phyloP scores from a whole-genome alignment of 208 protist species.

The Crithidia fasciculata region DNA sequence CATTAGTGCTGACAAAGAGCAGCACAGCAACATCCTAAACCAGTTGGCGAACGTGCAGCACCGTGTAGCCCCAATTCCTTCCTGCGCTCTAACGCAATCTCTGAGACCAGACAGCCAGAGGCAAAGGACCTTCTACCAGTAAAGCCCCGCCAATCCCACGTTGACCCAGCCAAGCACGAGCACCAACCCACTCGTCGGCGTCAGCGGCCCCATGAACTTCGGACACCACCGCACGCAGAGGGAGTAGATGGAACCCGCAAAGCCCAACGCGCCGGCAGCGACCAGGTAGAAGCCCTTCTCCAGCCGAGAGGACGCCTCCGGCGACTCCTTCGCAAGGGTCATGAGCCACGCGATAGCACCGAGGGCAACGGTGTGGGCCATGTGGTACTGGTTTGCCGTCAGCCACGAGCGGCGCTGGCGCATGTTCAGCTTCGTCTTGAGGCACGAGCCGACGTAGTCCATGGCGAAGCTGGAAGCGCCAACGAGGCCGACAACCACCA shows the following conservation, averaged over 20 bases:
- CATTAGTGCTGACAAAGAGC: too few relatives aligned
- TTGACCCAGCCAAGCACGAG: conserved; percentile 72
- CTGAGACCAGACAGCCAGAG: too few relatives aligned
- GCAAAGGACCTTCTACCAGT: conserved; percentile 27
- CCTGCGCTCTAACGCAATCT: too few relatives aligned
- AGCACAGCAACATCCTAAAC: too few relatives aligned
- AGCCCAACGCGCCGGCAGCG: conserved; percentile 51
- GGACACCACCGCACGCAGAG: conserved; percentile 50
- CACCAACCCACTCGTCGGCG: conserved; percentile 67
- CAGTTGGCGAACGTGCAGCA: too few relatives aligned
- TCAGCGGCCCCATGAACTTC: conserved; percentile 63
- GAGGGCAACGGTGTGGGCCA: conserved; percentile 48
- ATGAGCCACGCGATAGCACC: conserved; percentile 41
- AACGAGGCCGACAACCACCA: conserved; percentile 37
- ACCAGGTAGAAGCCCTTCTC: conserved; percentile 61
- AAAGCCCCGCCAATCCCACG: conserved; percentile 57
- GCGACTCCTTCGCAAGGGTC: conserved; percentile 26
- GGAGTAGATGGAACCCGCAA: conserved; percentile 76
- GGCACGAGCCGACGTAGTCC: conserved; percentile 28
- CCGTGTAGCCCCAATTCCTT: too few relatives aligned
- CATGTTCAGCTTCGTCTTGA: conserved; percentile 40
- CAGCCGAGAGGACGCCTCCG: conserved; percentile 38
- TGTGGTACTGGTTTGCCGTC: conserved; percentile 61
- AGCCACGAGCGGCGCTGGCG: conserved; percentile 52
- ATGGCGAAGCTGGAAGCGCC: conserved; percentile 43